Base-by-base conservation (phyloP, 441 rosid genomes). In the Croton laevigatus region DNA sequence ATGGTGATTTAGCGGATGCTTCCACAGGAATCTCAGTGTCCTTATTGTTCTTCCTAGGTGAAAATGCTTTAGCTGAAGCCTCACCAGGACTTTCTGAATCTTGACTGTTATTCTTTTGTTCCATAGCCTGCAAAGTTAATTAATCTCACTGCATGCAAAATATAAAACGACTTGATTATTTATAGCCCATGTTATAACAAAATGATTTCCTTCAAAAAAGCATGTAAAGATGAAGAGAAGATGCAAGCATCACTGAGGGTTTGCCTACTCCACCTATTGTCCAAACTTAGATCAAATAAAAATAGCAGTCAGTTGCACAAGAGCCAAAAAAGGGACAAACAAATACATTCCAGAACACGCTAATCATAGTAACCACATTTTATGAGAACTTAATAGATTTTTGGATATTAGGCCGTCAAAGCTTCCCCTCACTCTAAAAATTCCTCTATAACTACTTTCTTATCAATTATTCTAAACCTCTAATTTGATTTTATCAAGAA, bases 41-140 rank as follows among this genome's bases (percentile, higher is more conserved):
- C 62, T 9, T 34, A 19, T 69, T 45, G 46, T 22, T 44, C 32
- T 57, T 17, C 27, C 59, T 62, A 54, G 51, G 36, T 12, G 66
- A 37, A 6, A 11, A 37, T 14, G 37, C 22, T 22, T 53, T 8
- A 2, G 66, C 52, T 11, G 62, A 49, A 16, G 22, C 49, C 62
- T 51, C 73, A 8, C n/a, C 55, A 32, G 36, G 49, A 66, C 62
- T 52, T 6, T 62, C 68, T 22, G 54, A 75, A 72, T 73, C 78
- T 63, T 54, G 62, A 70, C 69, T 68, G 51, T 66, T 66, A 49
- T 59, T 76, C 69, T 75, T 79, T 64, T 65, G 78, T 57, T 81
- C 84, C 88, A 77, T 81, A 57, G 52, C 53, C 69, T 19, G 66
- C 61, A 51, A 23, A 71, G 61, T 22, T 23, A 48, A 68, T n/a